Conservation (phyloP, 2,329 filamentous ascomycete genomes). For the Aspergillus sclerotialis region DNA sequence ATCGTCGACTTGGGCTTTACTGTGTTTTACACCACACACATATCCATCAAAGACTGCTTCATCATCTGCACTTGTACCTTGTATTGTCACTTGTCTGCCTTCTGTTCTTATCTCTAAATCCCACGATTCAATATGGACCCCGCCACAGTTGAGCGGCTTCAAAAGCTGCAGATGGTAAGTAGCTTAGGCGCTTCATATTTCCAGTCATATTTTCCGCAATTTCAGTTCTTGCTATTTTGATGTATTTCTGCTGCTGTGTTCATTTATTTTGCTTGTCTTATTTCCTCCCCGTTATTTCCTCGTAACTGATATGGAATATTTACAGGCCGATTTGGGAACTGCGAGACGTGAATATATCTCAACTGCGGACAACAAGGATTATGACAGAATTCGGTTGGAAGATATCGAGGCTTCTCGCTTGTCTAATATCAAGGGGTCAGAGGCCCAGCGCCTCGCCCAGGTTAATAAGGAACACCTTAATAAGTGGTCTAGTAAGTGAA, state of each 20-base stretch:
- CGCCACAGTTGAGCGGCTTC: conserved; percentile 12
- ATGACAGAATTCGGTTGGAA: conserved; percentile 8
- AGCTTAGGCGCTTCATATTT: not conserved
- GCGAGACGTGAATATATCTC: conserved; percentile 30
- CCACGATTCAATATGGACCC: conserved; percentile 9
- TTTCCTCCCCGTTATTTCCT: not conserved
- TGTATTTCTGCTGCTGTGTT: not conserved
- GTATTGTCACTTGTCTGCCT: conserved; percentile 1
- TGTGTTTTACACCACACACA: too few species aligned
- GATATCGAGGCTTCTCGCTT: conserved; percentile 22
- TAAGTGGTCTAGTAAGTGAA: conserved; percentile 27
- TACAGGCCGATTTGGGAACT: conserved; percentile 32
- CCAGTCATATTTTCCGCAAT: too few species aligned
- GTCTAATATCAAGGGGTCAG: conserved; percentile 23
- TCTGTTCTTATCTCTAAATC: conserved; percentile 1
- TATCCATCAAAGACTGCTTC: too few species aligned
- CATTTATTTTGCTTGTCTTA: not conserved
- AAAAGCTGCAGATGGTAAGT: conserved; percentile 24
- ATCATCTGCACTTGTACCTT: too few species aligned
- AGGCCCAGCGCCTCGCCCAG: conserved; percentile 18
- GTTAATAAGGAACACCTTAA: conserved; percentile 18
- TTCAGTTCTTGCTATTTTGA: not conserved
- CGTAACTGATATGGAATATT: not conserved
- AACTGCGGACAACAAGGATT: conserved; percentile 18
- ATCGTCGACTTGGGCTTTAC: too few species aligned